phyloP scores from a whole-genome alignment of 2,329 filamentous ascomycete genomes.

The Setomelanomma holmii region DNA sequence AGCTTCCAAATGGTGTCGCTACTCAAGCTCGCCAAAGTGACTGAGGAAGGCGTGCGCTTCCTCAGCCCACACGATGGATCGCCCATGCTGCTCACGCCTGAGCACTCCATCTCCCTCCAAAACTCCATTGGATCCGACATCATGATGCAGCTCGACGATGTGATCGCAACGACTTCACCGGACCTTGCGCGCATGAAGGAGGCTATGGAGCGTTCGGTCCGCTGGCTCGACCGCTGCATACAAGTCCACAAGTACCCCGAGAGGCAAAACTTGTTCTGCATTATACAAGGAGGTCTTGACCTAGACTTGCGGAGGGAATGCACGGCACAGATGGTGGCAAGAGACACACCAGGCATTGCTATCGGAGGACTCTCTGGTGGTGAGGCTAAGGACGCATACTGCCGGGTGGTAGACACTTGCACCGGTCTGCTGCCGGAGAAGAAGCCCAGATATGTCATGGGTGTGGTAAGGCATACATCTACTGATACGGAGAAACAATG shows the following conservation, averaged over 20 bases:
- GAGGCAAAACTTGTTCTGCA: slow-evolving; percentile 94
- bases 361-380: slow-evolving; percentile 95
- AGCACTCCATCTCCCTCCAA: slow-evolving; percentile 94
- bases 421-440: slow-evolving; percentile 83
- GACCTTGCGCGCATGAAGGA: slow-evolving; percentile 87
- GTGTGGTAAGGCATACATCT: slow-evolving; percentile 66
- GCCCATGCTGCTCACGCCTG: slow-evolving; percentile 95
- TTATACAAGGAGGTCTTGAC: slow-evolving; percentile 95
- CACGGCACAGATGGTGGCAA: slow-evolving; percentile 82
- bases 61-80: slow-evolving; percentile 94
- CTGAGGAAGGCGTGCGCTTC: slow-evolving; percentile 94
- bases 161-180: slow-evolving; percentile 93
- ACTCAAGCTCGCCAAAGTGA: slow-evolving; percentile 89
- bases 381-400: slow-evolving; percentile 92
- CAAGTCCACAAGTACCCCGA: slow-evolving; percentile 83
- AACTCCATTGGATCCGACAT: slow-evolving; percentile 98
- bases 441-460: slow-evolving; percentile 99
- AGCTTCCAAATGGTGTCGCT: slow-evolving; percentile 99
- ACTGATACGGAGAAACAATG: neutral
- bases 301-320: slow-evolving; percentile 84
- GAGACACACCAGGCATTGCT: slow-evolving; percentile 93
- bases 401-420: slow-evolving; percentile 86
- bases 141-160: slow-evolving; percentile 99
- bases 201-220: slow-evolving; percentile 91
- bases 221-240: slow-evolving; percentile 96